Evolutionary conservation across 768 basidiomycete species (phyloP).

Genomic region (Heimioporus sp.): DNA sequence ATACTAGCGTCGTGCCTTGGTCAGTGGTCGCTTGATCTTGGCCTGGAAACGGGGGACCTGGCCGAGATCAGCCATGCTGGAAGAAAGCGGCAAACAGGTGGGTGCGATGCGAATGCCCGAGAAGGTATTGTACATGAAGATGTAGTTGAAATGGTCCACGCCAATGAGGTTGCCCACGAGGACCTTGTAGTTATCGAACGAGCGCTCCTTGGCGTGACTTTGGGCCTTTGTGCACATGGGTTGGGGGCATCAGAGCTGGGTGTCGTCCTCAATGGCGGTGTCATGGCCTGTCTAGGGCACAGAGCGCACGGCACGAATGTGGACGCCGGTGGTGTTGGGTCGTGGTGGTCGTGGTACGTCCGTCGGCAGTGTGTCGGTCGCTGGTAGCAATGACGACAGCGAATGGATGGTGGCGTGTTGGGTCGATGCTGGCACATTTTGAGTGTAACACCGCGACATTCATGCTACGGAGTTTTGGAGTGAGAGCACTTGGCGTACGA

Average conservation of each 20-base stretch:
- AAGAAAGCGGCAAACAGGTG: slow-evolving; percentile 26
- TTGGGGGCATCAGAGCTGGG: too few relatives aligned
- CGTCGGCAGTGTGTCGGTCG: slow-evolving; percentile 21
- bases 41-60: slow-evolving; percentile 96
- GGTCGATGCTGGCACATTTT: too few relatives aligned
- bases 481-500: too few relatives aligned
- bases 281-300: slow-evolving; percentile 34
- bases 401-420: slow-evolving; percentile 40
- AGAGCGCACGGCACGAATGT: slow-evolving; percentile 28
- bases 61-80: slow-evolving; percentile 2
- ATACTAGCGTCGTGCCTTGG: slow-evolving; percentile 86
- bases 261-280: slow-evolving; percentile 50
- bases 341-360: slow-evolving; percentile 31
- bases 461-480: too few relatives aligned
- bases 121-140: slow-evolving; percentile 99
- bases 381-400: slow-evolving; percentile 54
- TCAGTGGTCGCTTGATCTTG: slow-evolving; percentile 84
- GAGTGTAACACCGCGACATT: too few relatives aligned
- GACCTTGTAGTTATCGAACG: slow-evolving; percentile 57
- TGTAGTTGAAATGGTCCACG: slow-evolving; percentile 98
- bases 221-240: too few relatives aligned
- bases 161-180: slow-evolving; percentile 95
- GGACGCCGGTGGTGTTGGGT: slow-evolving; percentile 70
- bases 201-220: slow-evolving; percentile 58
- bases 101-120: slow-evolving; percentile 94